phyloP scores from a whole-genome alignment of 768 basidiomycete species.

The Glaciozyma martinii region DNA sequence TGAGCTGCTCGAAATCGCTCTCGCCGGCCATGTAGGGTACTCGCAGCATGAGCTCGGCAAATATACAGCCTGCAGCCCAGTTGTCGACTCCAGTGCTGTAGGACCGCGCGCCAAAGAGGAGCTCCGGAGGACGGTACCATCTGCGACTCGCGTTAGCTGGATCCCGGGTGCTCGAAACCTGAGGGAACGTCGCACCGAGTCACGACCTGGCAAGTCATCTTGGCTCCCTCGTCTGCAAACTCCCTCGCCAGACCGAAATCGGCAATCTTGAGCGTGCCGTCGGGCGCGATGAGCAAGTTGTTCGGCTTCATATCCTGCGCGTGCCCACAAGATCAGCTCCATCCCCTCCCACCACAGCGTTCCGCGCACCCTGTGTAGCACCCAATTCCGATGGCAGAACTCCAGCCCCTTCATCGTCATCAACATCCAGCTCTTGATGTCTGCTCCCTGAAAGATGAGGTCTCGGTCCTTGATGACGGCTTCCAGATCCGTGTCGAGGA shows the following conservation, averaged over 20 bases:
- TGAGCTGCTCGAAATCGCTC: constrained; percentile 92
- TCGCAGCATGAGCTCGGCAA: constrained; percentile 91
- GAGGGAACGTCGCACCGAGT: constrained; percentile 59
- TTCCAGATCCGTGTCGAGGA: constrained; percentile 90
- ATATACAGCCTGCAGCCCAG: constrained; percentile 97
- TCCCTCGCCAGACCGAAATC: constrained; percentile 98
- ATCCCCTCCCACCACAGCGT: background rate
- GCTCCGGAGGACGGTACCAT: constrained; percentile 96
- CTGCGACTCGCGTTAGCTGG: constrained; percentile 42
- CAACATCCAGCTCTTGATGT: constrained; percentile 98
- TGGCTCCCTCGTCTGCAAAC: constrained; percentile 85
- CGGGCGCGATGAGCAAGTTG: constrained; percentile 84
- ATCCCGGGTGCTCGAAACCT: background rate
- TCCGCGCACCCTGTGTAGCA: constrained; percentile 72
- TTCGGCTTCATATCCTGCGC: constrained; percentile 92
- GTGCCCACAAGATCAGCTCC: background rate
- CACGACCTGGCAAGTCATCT: constrained; percentile 98
- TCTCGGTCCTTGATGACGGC: constrained; percentile 89
- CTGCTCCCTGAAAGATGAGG: constrained; percentile 84
- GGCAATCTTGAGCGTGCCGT: constrained; percentile 89
- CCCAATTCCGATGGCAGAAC: constrained; percentile 90
- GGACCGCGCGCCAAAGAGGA: constrained; percentile 80
- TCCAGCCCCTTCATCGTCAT: constrained; percentile 98
- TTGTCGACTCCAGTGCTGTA: constrained; percentile 88
- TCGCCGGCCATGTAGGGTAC: constrained; percentile 93